Percentiles rank a stretch among this genome's conserved stretches.
phyloP scores from a whole-genome alignment of 1,284 basidiomycete genomes.

The Rhodotorula sp. region DNA sequence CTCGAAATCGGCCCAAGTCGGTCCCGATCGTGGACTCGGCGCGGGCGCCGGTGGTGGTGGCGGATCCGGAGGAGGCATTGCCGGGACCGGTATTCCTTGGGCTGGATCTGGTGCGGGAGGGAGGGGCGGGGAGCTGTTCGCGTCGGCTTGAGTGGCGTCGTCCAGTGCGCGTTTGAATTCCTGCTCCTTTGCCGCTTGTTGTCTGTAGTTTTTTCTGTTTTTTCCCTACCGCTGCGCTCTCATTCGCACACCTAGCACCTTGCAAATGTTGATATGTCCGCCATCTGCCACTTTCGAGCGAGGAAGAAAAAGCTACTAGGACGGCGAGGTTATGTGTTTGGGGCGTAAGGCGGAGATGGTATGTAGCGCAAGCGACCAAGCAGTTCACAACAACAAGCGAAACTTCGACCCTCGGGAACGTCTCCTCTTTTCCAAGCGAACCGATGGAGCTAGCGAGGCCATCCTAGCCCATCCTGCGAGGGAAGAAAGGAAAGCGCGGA shows the following conservation, averaged over 20 bases:
- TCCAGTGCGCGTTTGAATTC: background rate
- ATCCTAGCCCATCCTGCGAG: background rate
- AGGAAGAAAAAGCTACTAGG: too few relatives aligned
- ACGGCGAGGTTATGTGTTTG: too few relatives aligned
- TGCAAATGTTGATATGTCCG: background rate
- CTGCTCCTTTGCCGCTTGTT: background rate
- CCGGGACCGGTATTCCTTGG: too few relatives aligned
- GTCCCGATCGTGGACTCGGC: constrained; percentile 22
- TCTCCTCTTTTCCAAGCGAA: too few relatives aligned
- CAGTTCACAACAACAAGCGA: too few relatives aligned
- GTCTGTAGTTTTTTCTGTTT: background rate
- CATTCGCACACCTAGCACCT: background rate
- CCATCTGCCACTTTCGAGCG: background rate
- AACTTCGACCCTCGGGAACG: too few relatives aligned
- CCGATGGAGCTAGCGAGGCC: too few relatives aligned
- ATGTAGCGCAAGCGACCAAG: too few relatives aligned
- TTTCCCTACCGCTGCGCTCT: background rate
- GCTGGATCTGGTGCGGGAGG: background rate
- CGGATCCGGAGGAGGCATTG: too few relatives aligned
- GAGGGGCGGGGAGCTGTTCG: background rate
- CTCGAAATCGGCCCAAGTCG: constrained; percentile 55
- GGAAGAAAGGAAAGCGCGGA: too few relatives aligned
- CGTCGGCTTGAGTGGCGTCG: background rate
- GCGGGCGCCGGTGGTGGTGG: background rate
- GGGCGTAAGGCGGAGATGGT: too few relatives aligned